Base-by-base conservation (phyloP, 1,139 yeast species). In the Kluyveromyces sp. region DNA sequence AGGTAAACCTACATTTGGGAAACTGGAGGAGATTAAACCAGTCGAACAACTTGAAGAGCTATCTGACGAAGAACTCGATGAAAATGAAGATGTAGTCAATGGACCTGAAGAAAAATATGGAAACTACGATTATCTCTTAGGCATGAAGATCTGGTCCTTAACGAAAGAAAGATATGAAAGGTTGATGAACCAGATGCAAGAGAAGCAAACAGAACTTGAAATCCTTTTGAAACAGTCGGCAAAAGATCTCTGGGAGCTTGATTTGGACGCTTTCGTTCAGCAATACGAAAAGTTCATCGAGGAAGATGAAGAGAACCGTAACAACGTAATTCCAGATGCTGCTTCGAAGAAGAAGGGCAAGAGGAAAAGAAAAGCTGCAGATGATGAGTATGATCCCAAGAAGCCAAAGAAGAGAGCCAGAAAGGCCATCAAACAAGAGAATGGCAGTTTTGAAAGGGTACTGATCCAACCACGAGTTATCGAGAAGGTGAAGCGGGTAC, bases 131-230 rank as follows among this genome's bases (percentile, higher is more conserved):
- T 85, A 85, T 53, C 69, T 85, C 50, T 69, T 85, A 45, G 89
- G 92, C 44, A 85, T 94, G 96, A 77, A 89, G 32, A 80, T 94
- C 54, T 88, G 96, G 94, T 82, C 96, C 26, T 77, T 92, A 59
- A 89, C 98, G 1, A 74, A 74, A 49, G 99, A 94, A 66, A 75
- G 94, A 54, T 92, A 88, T 59, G 92, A 87, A 56, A 80, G 77
- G 55, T 69, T 92, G 49, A 68, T 88, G 55, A 72, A 73, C 43
- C 95, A 88, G 61, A 74, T 79, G 51, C 86, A 78, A 43, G 79
- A 68, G 28, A 83, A 82, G 59, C 94, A 88, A 60, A 69, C 65
- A 9, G 95, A 87, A 58, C 73, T 92, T 54, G 82, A 79, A 41
- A 63, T 61, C 1, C 71, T 92, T 52, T 72, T 89, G 53, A 74